Evolutionary conservation across 306 rosid species (phyloP), one percentile per base, ranked within the genome.

Genomic region (Citrullus amarus): DNA sequence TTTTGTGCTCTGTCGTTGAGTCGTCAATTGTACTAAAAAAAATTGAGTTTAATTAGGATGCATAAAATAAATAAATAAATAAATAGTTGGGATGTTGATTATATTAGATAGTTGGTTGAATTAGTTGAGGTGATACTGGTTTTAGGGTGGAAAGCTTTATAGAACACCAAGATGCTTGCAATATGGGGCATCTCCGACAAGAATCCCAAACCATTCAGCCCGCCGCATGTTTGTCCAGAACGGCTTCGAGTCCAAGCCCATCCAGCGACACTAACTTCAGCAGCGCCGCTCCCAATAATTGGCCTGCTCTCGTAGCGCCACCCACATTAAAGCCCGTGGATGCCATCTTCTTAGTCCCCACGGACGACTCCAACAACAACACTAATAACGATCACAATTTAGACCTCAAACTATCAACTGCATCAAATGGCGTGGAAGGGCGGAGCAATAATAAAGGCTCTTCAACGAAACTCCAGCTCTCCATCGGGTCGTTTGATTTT

Each of bases 131-230:
- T 74, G 43, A 61, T 22, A 12, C 54, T 48, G 54, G 54, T 58
- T 15, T 20, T 81, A 94, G 98, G 91, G 99, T 96, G 78, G 99
- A 96, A 89, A 96, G 99, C 80, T 96, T 96, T 85, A 96, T 96
- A 48, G 99, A 96, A 75, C 99, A 96, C 79, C 99, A 96, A 88
- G 99, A 96, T 85, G 93, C 99, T 57, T 96, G 99, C 80, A 92
- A 87, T 79, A 85, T 90, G 91, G 98, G 97, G 6, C 88, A 88
- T 51, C 86, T 89, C 15, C 79, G 88, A 54, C 62, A 90, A 2
- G 93, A 90, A 84, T 15, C 86, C 60, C 96, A 92, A n/a, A 79
- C 88, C n/a, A 78, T 81, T 8, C 96, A 84, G 10, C 63, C 87
- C 1, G 83, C 87, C 1, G 83, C 94, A 39, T 95, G 99, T 72